These are phyloP conservation scores for Colletotrichum tamarilloi DNA, from an alignment of 2,329 filamentous ascomycete genomes.

Conservation along the genomic window DNA sequence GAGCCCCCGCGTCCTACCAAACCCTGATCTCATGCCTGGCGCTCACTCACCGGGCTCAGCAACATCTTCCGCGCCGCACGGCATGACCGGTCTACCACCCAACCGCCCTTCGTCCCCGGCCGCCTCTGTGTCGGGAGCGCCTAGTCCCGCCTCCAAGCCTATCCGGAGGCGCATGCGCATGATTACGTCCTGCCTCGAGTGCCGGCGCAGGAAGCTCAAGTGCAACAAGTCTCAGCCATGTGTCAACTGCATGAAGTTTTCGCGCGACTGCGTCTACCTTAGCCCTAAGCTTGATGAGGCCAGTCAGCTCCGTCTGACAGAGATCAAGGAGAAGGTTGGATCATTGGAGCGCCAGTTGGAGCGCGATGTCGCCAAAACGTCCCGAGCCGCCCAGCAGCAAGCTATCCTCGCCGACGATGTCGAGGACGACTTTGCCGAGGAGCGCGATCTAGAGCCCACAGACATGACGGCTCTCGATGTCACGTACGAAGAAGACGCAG, in stretches of 20 bases:
- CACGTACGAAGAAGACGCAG: constrained; percentile 74
- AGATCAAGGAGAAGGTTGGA: constrained; percentile 84
- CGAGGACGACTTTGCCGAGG: constrained; percentile 69
- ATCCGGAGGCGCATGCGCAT: constrained; percentile 72
- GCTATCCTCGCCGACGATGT: constrained; percentile 60
- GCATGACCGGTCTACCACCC: constrained; percentile 8
- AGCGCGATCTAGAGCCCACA: constrained; percentile 69
- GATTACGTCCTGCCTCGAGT: constrained; percentile 77
- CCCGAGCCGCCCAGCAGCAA: constrained; percentile 45
- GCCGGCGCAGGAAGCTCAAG: constrained; percentile 80
- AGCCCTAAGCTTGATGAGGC: constrained; percentile 75
- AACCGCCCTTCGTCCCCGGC: constrained; percentile 8
- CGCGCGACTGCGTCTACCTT: constrained; percentile 70
- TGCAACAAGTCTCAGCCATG: constrained; percentile 82
- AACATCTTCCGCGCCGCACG: constrained; percentile 20
- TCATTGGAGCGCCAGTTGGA: constrained; percentile 77
- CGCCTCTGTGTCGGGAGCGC: constrained; percentile 8
- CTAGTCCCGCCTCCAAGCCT: constrained; percentile 46
- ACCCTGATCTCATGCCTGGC: constrained; percentile 29
- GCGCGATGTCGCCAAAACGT: constrained; percentile 68
- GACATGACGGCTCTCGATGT: constrained; percentile 73
- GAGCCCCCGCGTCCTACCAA: constrained; percentile 31
- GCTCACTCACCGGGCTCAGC: constrained; percentile 26
- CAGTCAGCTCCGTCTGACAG: constrained; percentile 75
- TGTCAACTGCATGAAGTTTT: constrained; percentile 70